phyloP scores from a whole-genome alignment of 2,329 filamentous ascomycete species.

The Colletotrichum costaricense region DNA sequence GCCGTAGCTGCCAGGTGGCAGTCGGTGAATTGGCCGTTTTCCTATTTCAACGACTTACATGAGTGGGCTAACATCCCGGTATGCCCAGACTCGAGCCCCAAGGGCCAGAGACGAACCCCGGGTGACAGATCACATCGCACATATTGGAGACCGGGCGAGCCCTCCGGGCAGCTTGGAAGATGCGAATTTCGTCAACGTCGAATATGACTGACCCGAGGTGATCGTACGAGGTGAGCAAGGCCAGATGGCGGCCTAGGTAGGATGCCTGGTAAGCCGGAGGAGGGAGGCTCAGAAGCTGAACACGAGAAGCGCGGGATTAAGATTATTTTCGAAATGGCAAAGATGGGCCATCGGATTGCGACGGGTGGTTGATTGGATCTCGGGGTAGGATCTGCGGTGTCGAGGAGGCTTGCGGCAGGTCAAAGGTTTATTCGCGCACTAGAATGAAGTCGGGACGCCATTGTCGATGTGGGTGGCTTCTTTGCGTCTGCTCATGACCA shows the following conservation, averaged over 20 bases:
- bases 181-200: neutral
- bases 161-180: neutral
- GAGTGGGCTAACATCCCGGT: conserved; percentile 11
- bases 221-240: neutral
- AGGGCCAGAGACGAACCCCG: conserved; percentile 1
- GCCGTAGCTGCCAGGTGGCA: conserved; percentile 21
- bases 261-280: neutral
- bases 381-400: conserved; percentile 5
- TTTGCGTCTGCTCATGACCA: conserved; percentile 16
- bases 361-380: conserved; percentile 9
- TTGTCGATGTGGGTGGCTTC: conserved; percentile 8
- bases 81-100: neutral
- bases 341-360: neutral
- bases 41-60: conserved; percentile 34
- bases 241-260: neutral
- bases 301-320: neutral
- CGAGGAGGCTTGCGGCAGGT: conserved; percentile 14
- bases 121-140: conserved; percentile 27
- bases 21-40: conserved; percentile 25
- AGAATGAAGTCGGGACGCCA: conserved; percentile 20
- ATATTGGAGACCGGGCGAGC: neutral
- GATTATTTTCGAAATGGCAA: neutral
- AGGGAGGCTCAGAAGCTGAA: conserved; percentile 15
- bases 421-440: conserved; percentile 30
- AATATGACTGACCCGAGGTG: neutral